A percentile compares a stretch with the other conserved stretches of the same genome.
Evolutionary conservation across 768 basidiomycete species (phyloP).

Genomic region (Mycena chlorophos): DNA sequence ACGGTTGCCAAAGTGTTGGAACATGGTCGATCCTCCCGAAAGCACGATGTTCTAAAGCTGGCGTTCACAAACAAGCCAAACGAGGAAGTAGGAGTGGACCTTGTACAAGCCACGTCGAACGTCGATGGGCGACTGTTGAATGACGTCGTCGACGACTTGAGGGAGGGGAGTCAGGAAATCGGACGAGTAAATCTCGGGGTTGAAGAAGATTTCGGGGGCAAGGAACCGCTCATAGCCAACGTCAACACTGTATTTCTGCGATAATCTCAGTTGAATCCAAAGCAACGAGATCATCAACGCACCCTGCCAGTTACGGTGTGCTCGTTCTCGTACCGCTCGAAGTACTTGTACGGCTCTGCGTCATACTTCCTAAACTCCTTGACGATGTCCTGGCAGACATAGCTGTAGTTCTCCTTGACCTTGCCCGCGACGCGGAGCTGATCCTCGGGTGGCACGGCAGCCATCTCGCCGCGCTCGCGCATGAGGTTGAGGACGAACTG

Average conservation of each 20-base stretch:
- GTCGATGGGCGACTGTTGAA: conserved; percentile 94
- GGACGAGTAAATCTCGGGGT: conserved; percentile 96
- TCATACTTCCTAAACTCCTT: conserved; percentile 99
- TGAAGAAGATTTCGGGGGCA: conserved; percentile 99
- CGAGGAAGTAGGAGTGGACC: conserved; percentile 37
- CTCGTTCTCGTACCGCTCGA: conserved; percentile 91
- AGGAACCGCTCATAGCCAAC: conserved; percentile 99
- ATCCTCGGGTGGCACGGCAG: conserved; percentile 91
- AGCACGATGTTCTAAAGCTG: conserved; percentile 89
- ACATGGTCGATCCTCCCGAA: conserved; percentile 98
- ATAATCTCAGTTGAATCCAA: conserved; percentile 2
- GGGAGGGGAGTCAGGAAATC: conserved; percentile 97
- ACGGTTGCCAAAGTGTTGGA: conserved; percentile 96
- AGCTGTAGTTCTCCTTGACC: conserved; percentile 97
- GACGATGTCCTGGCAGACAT: conserved; percentile 98
- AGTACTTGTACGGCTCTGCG: conserved; percentile 91
- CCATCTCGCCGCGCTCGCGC: conserved; percentile 92
- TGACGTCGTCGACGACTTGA: conserved; percentile 93
- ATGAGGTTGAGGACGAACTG: conserved; percentile 95
- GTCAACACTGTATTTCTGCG: conserved; percentile 89
- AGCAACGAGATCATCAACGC: conserved; percentile 26
- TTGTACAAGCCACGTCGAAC: conserved; percentile 96
- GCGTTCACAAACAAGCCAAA: not conserved
- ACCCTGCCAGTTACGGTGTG: conserved; percentile 91
- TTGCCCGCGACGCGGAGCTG: conserved; percentile 87